phyloP scores from a whole-genome alignment of 805 yeast genomes.

The Spathaspora girioi region DNA sequence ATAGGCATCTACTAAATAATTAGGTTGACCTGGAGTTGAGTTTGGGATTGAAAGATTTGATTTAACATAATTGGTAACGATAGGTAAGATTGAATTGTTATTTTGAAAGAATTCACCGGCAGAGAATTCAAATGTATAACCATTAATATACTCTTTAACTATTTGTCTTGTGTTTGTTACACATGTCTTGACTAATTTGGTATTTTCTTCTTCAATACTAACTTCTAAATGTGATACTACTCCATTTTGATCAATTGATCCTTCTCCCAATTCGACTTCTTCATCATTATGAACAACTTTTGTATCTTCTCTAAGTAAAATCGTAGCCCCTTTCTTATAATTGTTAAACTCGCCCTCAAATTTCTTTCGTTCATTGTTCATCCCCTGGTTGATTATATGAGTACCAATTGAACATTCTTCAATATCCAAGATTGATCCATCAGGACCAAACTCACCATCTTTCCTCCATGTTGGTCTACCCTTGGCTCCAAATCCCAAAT shows the following conservation, averaged over 20 bases:
- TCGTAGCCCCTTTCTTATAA: slow-evolving; percentile 78
- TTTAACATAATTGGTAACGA: slow-evolving; percentile 77
- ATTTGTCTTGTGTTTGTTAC: slow-evolving; percentile 76
- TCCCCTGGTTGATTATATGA: slow-evolving; percentile 65
- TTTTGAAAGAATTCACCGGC: slow-evolving; percentile 98
- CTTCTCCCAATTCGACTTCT: slow-evolving; percentile 26
- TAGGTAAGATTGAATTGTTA: slow-evolving; percentile 85
- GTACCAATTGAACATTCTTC: slow-evolving; percentile 95
- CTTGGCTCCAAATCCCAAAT: slow-evolving; percentile 85
- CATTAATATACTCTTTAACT: slow-evolving; percentile 73
- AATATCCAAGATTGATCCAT: slow-evolving; percentile 70
- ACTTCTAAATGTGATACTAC: slow-evolving; percentile 23
- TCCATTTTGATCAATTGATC: slow-evolving; percentile 42
- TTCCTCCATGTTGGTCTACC: slow-evolving; percentile 73
- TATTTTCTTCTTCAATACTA: slow-evolving; percentile 19
- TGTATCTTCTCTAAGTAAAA: slow-evolving; percentile 78
- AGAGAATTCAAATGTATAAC: slow-evolving; percentile 76
- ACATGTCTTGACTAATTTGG: slow-evolving; percentile 57
- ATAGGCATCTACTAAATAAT: slow-evolving; percentile 86
- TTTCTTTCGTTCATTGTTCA: slow-evolving; percentile 61
- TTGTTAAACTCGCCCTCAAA: slow-evolving; percentile 46
- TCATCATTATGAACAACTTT: slow-evolving; percentile 29
- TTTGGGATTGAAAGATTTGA: slow-evolving; percentile 52
- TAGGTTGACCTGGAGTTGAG: slow-evolving; percentile 26
- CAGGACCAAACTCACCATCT: slow-evolving; percentile 64